Percentiles rank a stretch among this genome's conserved stretches.
Conservation (phyloP, 495 filamentous ascomycete genomes). For the Neurospora sp. region DNA sequence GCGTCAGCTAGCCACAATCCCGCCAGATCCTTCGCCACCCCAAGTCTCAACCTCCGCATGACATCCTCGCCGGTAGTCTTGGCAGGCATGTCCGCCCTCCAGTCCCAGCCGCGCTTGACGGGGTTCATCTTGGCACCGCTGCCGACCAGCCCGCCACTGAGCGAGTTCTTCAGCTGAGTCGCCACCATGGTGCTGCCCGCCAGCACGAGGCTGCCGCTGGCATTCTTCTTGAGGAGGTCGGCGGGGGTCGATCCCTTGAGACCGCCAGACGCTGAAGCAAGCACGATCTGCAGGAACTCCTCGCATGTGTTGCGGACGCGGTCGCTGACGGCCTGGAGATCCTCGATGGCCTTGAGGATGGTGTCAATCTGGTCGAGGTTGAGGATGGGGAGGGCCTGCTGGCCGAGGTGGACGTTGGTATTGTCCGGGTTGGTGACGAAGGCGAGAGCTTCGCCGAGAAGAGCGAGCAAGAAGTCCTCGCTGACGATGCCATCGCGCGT, state of each 20-base stretch:
- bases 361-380: conserved; percentile 57
- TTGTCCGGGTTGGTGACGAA: conserved; percentile 53
- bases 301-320: conserved; percentile 61
- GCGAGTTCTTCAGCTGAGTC: conserved; percentile 47
- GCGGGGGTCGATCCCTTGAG: conserved; percentile 45
- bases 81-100: conserved; percentile 54
- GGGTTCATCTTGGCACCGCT: conserved; percentile 28
- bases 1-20: conserved; percentile 51
- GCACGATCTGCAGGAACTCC: conserved; percentile 53
- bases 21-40: conserved; percentile 60
- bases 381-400: conserved; percentile 29
- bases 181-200: conserved; percentile 64
- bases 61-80: conserved; percentile 54
- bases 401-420: conserved; percentile 15
- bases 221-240: conserved; percentile 58
- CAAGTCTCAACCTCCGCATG: conserved; percentile 58
- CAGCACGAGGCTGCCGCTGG: conserved; percentile 47
- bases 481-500: conserved; percentile 66
- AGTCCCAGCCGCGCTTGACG: conserved; percentile 71
- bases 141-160: conserved; percentile 13
- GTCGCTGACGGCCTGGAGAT: conserved; percentile 64
- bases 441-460: conserved; percentile 72
- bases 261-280: conserved; percentile 31
- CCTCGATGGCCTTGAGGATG: conserved; percentile 71
- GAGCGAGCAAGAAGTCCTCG: conserved; percentile 72